These are phyloP conservation scores for Coemansia sp. DNA, from an alignment of 192 early-diverging fungal species.

Conservation along the genomic window DNA sequence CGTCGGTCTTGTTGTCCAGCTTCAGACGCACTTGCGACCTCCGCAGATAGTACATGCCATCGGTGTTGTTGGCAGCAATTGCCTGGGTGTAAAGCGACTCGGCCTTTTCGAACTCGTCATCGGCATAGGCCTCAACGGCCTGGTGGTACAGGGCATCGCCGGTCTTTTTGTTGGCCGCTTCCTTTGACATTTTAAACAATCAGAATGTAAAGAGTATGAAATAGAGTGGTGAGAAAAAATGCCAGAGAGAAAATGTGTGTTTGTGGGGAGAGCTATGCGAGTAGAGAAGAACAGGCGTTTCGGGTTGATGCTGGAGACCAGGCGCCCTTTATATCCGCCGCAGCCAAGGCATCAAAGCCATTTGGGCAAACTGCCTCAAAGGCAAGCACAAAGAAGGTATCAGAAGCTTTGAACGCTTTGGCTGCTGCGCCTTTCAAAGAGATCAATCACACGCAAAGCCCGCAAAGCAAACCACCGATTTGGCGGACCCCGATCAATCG, in stretches of 20 bases:
- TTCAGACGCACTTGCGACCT: constrained; percentile 63
- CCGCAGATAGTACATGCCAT: constrained; percentile 62
- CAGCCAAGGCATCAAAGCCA: too few relatives aligned
- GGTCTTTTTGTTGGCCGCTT: constrained; percentile 17
- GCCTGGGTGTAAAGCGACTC: constrained; percentile 65
- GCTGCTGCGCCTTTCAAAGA: too few relatives aligned
- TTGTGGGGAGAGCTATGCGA: not conserved
- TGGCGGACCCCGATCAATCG: too few relatives aligned
- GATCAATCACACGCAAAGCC: too few relatives aligned
- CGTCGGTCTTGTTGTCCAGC: constrained; percentile 55
- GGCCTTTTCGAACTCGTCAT: constrained; percentile 73
- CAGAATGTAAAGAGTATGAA: not conserved
- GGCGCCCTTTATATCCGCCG: too few relatives aligned
- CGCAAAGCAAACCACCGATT: too few relatives aligned
- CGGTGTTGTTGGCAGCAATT: constrained; percentile 57
- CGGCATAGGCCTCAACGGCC: constrained; percentile 74
- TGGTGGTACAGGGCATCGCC: constrained; percentile 38
- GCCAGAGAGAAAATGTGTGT: not conserved
- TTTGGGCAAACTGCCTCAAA: too few relatives aligned
- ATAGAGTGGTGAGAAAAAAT: constrained; percentile 1
- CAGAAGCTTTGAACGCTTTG: too few relatives aligned
- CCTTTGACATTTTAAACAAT: constrained; percentile 5
- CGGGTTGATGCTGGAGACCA: too few relatives aligned
- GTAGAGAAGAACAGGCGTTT: too few relatives aligned
- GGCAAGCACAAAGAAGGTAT: too few relatives aligned